Evolutionary conservation across 2,329 filamentous ascomycete species (phyloP), one percentile per base, ranked within the genome.

Genomic region (Fusarium sp.): DNA sequence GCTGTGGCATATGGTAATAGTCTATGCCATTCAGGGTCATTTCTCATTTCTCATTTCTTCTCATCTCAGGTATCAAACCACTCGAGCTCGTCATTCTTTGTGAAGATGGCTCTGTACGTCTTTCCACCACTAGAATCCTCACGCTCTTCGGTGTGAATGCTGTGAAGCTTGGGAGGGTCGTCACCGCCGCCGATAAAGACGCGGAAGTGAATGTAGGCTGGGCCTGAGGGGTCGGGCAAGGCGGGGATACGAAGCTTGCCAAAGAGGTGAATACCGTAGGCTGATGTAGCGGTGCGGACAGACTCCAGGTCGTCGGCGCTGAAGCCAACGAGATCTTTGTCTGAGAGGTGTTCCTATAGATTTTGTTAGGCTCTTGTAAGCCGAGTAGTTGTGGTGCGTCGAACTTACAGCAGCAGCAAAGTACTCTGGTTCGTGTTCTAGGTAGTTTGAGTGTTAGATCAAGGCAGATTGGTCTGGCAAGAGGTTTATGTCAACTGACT

Each of bases 61-160:
- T 41, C 17, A 19, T 37, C 33, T 48, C 38, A 69, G 36, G 78
- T 80, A 60, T 85, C 81, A 65, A 85, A 85, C 83, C 83, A 85
- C 68, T 83, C 83, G 3, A 94, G 93, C 57, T 86, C 89, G 82
- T 97, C 93, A 73, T 97, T 96, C 6, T 93, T 93, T 27, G 92
- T 92, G 69, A 89, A 92, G 69, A 97, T 91, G 39, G 94, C 94
- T 1, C 93, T 97, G 76, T 97, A 97, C 69, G 97, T 91, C 78
- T 94, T 93, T 76, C 93, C 87, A 25, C 93, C 94, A 47, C 88
- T 87, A n/a, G 92, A 80, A 6, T 93, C 93, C 83, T 96, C 95
- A 83, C 95, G 95, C 79, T 97, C 97, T 63, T 97, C 79, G 3
- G 93, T 93, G 85, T 97, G 97, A 31, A 94, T 93, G 73, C 96